Conservation (phyloP, 2,329 filamentous ascomycete genomes). For the Apiospora aurea region DNA sequence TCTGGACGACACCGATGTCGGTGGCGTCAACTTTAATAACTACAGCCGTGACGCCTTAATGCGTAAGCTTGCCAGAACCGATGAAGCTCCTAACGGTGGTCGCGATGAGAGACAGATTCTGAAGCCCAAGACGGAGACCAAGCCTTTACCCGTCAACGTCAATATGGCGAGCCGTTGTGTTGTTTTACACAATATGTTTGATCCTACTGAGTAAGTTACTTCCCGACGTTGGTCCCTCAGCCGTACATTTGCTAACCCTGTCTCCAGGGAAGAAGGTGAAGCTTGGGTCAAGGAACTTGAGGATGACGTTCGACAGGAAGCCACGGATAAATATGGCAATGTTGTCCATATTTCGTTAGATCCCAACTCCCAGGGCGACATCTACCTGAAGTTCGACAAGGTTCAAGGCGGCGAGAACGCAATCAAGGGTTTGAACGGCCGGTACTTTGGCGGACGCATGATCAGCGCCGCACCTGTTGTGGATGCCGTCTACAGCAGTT, state of each 20-base stretch:
- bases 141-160: conserved; percentile 82
- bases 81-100: conserved; percentile 73
- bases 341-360: conserved; percentile 97
- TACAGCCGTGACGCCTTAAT: conserved; percentile 98
- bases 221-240: neutral
- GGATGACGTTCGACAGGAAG: conserved; percentile 91
- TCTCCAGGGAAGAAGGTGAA: conserved; percentile 81
- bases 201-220: conserved; percentile 81
- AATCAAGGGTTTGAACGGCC: conserved; percentile 95
- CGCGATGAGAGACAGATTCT: conserved; percentile 75
- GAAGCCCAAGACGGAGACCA: conserved; percentile 80
- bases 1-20: conserved; percentile 96
- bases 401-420: conserved; percentile 96
- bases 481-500: conserved; percentile 97
- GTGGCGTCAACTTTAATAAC: conserved; percentile 99
- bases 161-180: conserved; percentile 95
- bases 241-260: conserved; percentile 43
- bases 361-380: conserved; percentile 91
- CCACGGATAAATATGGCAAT: conserved; percentile 93
- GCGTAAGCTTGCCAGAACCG: conserved; percentile 96
- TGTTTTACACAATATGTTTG: conserved; percentile 94
- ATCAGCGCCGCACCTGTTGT: conserved; percentile 96
- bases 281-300: conserved; percentile 92
- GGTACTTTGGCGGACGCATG: conserved; percentile 91
- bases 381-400: conserved; percentile 98